Base-by-base conservation (phyloP, 2,329 filamentous ascomycete species). In the Penicillium thymicola region DNA sequence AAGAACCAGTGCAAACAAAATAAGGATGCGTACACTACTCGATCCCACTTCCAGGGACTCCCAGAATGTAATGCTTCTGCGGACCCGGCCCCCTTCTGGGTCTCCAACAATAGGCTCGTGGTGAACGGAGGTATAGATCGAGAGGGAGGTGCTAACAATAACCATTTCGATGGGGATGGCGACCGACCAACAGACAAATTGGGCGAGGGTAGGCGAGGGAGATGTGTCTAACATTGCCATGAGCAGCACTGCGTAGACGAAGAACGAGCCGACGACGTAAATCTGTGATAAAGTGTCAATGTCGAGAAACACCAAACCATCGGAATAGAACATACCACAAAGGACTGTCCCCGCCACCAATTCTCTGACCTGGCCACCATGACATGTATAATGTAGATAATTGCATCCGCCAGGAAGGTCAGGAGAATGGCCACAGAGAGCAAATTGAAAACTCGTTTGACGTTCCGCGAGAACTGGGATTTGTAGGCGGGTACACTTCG, bases 211-310 rank as follows among this genome's bases (percentile, higher is more conserved):
- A 0, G 94, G 94, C 13, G 89, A 89, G 34, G 90, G 87, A 60
- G 85, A 86, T 69, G 89, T 89, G 73, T 97, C 92, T 67, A 96
- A 81, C 55, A 97, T 83, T 30, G 92, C 92, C 68, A 97, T 88
- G 63, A 95, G 82, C 63, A 96, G 83, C 64, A 96, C 87, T 48
- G 89, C 82, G 77, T 95, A 94, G 61, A 94, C 85, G 79, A 96
- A 96, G 63, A 92, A 89, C 43, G 90, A 88, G 53, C 88, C 90
- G 55, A 90, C 84, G 61, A 95, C 80, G 74, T 95, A 96, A 69
- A 96, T 88, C 92, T 96, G 51, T 30, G 40, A 59, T 32, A 44
- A 59, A 61, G 65, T 65, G 61, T 52, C 42, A 46, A 41, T 40
- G 23, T 16, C 49, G 27, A 42, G 28, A 25, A 48, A 47, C 51